These are phyloP conservation scores for Scheffersomyces coipomensis DNA, from an alignment of 805 yeast genomes.

Conservation along the genomic window DNA sequence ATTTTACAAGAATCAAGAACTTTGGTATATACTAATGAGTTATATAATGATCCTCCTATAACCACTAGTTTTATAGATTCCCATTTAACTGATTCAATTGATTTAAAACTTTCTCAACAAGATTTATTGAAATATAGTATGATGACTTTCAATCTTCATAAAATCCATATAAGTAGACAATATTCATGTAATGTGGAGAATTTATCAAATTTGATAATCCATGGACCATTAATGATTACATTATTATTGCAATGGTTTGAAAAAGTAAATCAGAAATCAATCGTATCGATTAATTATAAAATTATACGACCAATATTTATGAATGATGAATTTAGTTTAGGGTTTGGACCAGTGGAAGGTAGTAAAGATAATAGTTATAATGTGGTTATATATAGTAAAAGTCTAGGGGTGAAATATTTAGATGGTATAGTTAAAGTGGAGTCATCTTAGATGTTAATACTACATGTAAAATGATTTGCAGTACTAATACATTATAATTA, in stretches of 20 bases:
- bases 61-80: conserved; percentile 3
- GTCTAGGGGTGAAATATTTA: conserved; percentile 1
- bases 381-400: conserved; percentile 20
- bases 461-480: too few relatives aligned
- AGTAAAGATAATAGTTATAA: conserved; percentile 7
- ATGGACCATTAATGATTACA: conserved; percentile 78
- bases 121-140: conserved; percentile 67
- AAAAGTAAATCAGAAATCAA: conserved; percentile 10
- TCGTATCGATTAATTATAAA: conserved; percentile 44
- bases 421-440: conserved; percentile 2
- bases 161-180: conserved; percentile 67
- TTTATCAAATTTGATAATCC: conserved; percentile 62
- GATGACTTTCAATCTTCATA: conserved; percentile 79
- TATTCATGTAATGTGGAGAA: conserved; percentile 59
- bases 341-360: conserved; percentile 6
- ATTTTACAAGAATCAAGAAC: conserved; percentile 53
- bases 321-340: conserved; percentile 24
- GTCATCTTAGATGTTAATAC: too few relatives aligned
- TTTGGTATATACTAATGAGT: conserved; percentile 57
- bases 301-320: conserved; percentile 51
- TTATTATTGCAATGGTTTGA: conserved; percentile 54
- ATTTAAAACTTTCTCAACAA: conserved; percentile 21
- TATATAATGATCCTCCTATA: conserved; percentile 10
- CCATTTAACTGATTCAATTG: conserved; percentile 24
- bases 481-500: too few relatives aligned